Evolutionary conservation across 2,329 filamentous ascomycete genomes (phyloP).

Genomic region (Basipetospora chlamydospora): DNA sequence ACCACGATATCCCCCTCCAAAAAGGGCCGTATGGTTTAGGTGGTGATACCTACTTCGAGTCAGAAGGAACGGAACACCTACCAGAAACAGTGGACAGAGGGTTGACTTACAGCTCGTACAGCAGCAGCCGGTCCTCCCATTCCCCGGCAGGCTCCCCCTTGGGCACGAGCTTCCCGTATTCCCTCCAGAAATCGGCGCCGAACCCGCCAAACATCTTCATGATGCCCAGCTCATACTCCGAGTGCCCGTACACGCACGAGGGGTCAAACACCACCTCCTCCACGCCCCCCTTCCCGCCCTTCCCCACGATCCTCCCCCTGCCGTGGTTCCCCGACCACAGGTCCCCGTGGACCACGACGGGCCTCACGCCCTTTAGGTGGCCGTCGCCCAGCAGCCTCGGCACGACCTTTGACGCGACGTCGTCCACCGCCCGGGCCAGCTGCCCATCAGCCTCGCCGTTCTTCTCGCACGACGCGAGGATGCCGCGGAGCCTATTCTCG

Average conservation of each 20-base stretch:
- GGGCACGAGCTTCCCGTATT: slow-evolving; percentile 62
- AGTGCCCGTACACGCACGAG: slow-evolving; percentile 68
- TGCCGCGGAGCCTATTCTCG: slow-evolving; percentile 53
- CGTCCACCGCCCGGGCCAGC: slow-evolving; percentile 49
- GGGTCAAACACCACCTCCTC: slow-evolving; percentile 78
- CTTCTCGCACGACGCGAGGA: slow-evolving; percentile 40
- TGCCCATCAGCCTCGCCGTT: slow-evolving; percentile 49
- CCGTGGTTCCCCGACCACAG: slow-evolving; percentile 84
- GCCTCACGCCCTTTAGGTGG: slow-evolving; percentile 49
- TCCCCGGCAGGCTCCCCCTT: slow-evolving; percentile 70
- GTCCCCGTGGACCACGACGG: slow-evolving; percentile 80
- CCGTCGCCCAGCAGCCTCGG: slow-evolving; percentile 59
- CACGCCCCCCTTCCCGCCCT: slow-evolving; percentile 29
- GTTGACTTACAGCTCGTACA: slow-evolving; percentile 69
- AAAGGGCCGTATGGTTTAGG: slow-evolving; percentile 75
- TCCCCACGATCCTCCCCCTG: slow-evolving; percentile 41
- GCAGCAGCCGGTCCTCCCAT: slow-evolving; percentile 64
- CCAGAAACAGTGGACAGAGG: background rate
- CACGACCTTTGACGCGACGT: slow-evolving; percentile 49
- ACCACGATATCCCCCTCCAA: slow-evolving; percentile 63
- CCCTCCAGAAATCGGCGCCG: slow-evolving; percentile 52
- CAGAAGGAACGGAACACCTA: slow-evolving; percentile 10
- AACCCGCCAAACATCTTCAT: slow-evolving; percentile 97
- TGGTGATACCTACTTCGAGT: slow-evolving; percentile 59
- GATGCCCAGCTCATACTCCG: slow-evolving; percentile 81